Base-by-base conservation (phyloP, 768 basidiomycete genomes). In the Phlegmacium glaucopus region DNA sequence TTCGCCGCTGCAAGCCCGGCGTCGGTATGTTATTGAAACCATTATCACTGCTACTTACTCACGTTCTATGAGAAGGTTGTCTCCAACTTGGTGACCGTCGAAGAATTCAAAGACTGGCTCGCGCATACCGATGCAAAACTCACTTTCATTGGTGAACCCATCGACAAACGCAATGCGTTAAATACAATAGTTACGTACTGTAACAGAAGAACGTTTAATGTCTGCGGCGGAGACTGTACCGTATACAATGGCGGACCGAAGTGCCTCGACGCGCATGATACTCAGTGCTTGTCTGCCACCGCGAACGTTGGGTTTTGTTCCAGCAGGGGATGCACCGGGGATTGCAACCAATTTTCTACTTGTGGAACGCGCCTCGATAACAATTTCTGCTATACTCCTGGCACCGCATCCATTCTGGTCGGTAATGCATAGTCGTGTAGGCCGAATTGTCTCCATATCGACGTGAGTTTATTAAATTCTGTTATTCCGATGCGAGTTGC, bases 191-290 rank as follows among this genome's bases (percentile, higher is more conserved):
- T 70, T 28, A 56, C 54, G 3, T 69, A 61, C 58, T 70, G 69
- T 54, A 53, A 37, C 40, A 47, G 18, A 26, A 39, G 56, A 13
- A 26, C 46, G 54, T n/a, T n/a, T n/a, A n/a, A n/a, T 34, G 50
- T 64, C 41, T 70, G 69, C 49, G 60, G 57, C 5, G 64, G 65
- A 0, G 7, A 49, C 3, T 71, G 69, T 56, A 68, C 58, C 6
- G 62, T 66, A 1, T 65, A 62, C 56, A 59, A 51, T 29, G 66
- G 67, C 27, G 54, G 58, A 4, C 42, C 53, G 4, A 48, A 45
- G 0, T 70, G 69, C 45, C 55, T 37, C 16, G 40, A 27, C 26
- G 53, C 64, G 3, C 64, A 65, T 6, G 27, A 39, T 34, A 66
- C 65, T 11, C 47, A 52, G 17, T 69, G 68, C 42, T 49, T 69